A percentile compares a stretch with the other conserved stretches of the same genome.
These are phyloP conservation scores for Yamadazyma friedrichii DNA, from an alignment of 1,139 yeast genomes.

Conservation along the genomic window DNA sequence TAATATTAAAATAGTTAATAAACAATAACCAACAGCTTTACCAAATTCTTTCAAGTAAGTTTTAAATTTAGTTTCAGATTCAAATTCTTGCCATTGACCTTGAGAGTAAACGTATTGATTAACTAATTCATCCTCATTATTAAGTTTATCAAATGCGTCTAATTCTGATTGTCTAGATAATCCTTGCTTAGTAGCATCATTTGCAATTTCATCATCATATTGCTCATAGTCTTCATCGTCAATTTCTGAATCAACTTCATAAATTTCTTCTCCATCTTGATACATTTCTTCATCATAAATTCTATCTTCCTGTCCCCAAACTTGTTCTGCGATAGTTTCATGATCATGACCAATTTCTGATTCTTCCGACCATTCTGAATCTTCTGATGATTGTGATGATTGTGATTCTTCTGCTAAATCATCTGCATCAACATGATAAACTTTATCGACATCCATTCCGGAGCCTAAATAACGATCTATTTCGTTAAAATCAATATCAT, in stretches of 20 bases:
- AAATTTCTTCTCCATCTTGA: background rate
- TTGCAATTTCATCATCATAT: background rate
- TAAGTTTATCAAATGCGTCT: background rate
- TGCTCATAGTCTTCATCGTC: background rate
- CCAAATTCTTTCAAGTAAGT: slow-evolving; percentile 30
- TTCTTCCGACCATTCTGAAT: too few species aligned
- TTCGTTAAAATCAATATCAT: too few species aligned
- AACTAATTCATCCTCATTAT: background rate
- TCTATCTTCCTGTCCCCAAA: background rate
- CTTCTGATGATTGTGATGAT: too few species aligned
- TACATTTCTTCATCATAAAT: background rate
- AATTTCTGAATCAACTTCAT: slow-evolving; percentile 6
- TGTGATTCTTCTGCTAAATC: too few species aligned
- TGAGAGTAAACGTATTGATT: background rate
- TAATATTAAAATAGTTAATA: slow-evolving; percentile 37
- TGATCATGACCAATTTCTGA: too few species aligned
- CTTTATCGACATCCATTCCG: too few species aligned
- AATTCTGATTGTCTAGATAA: background rate
- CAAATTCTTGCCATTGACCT: background rate
- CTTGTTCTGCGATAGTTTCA: background rate
- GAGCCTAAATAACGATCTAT: too few species aligned
- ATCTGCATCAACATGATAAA: too few species aligned
- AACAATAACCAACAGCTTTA: slow-evolving; percentile 34
- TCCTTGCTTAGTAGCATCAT: slow-evolving; percentile 1
- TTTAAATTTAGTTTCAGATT: slow-evolving; percentile 4